Conservation (phyloP, 2,329 filamentous ascomycete genomes). For the Cephalotrichum gorgonifer region DNA sequence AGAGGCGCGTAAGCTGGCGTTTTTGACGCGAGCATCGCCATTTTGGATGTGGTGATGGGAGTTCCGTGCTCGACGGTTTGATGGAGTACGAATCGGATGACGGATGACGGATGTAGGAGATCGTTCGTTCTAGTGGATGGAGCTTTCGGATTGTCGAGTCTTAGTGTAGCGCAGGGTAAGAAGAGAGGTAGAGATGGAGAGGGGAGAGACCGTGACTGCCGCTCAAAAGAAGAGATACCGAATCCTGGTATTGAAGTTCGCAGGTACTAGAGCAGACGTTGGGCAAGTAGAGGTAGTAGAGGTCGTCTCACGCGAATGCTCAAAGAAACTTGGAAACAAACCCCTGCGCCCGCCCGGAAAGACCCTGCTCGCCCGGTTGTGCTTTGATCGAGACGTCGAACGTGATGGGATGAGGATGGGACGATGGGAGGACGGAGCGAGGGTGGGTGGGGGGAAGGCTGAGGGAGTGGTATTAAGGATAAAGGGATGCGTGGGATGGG, state of each 20-base stretch:
- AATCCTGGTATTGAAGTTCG: neutral
- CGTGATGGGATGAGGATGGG: constrained; percentile 1
- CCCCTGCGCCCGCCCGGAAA: neutral
- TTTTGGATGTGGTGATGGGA: constrained; percentile 19
- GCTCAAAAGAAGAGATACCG: neutral
- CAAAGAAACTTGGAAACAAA: neutral
- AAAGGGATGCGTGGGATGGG: neutral
- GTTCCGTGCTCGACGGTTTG: constrained; percentile 7
- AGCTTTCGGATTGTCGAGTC: neutral
- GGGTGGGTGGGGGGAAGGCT: neutral
- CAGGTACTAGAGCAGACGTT: no score
- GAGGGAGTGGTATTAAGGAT: constrained; percentile 3
- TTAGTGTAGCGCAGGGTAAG: no score
- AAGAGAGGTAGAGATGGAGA: neutral
- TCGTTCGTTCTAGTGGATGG: neutral
- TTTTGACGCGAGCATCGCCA: constrained; percentile 75
- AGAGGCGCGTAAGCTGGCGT: constrained; percentile 54
- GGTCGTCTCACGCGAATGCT: neutral
- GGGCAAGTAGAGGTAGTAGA: neutral
- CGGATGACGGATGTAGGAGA: no score
- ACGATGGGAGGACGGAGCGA: constrained; percentile 2
- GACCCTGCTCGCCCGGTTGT: neutral
- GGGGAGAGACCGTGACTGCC: neutral
- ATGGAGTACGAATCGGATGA: neutral
- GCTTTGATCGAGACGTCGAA: neutral